Conservation (phyloP, 345 rosid species). For the Sisymbrium irio region DNA sequence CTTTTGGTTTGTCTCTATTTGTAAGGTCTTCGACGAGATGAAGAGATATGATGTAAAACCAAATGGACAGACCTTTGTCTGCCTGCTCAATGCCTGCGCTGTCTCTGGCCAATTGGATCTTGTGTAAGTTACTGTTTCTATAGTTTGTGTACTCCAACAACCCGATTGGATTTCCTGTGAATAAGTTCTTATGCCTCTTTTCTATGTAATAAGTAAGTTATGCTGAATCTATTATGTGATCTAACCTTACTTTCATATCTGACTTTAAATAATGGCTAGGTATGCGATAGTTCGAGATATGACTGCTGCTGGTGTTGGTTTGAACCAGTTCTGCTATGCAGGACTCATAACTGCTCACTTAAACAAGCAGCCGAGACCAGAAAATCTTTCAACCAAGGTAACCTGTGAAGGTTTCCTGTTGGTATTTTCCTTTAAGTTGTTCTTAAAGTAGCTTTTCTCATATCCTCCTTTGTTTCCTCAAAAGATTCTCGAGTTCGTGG, state of each 20-base stretch:
- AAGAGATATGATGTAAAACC: slow-evolving; percentile 89
- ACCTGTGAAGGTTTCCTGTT: not conserved
- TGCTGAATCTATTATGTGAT: not conserved
- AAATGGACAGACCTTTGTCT: slow-evolving; percentile 78
- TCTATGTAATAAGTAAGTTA: not conserved
- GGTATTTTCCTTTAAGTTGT: not conserved
- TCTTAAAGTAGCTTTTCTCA: slow-evolving; percentile 13
- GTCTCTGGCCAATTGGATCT: slow-evolving; percentile 79
- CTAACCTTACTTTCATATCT: not conserved
- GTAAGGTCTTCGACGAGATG: slow-evolving; percentile 88
- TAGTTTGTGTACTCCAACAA: not conserved
- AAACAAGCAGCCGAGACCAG: slow-evolving; percentile 65
- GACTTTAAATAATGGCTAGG: slow-evolving; percentile 39
- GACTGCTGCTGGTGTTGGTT: slow-evolving; percentile 94
- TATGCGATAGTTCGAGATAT: slow-evolving; percentile 90
- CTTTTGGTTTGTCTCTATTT: slow-evolving; percentile 9
- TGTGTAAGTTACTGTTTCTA: slow-evolving; percentile 61
- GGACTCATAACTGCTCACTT: slow-evolving; percentile 83
- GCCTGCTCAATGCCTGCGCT: slow-evolving; percentile 89
- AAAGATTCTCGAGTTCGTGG: slow-evolving; percentile 84
- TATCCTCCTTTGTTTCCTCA: slow-evolving; percentile 6
- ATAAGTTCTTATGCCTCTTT: not conserved
- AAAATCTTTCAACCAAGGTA: slow-evolving; percentile 71
- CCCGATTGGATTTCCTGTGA: not conserved
- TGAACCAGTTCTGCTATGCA: slow-evolving; percentile 96